Evolutionary conservation across 208 protist species (phyloP).

Genomic region (Trypanosoma conorhini): DNA sequence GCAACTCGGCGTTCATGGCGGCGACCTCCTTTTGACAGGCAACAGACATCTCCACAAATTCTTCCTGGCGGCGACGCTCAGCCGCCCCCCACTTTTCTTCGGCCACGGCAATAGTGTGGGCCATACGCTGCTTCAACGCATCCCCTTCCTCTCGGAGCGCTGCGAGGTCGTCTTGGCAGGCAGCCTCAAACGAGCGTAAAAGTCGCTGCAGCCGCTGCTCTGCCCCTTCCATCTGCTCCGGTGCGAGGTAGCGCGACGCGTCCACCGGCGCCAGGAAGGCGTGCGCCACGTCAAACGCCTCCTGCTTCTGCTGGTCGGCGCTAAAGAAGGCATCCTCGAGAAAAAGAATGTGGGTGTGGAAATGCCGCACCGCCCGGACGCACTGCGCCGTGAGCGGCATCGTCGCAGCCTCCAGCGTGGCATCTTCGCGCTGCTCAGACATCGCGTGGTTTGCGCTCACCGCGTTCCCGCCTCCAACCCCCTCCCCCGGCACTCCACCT

Average conservation of each 20-base stretch:
- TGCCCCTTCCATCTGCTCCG: not conserved
- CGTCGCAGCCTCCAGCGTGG: slow-evolving; percentile 5
- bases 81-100: slow-evolving; percentile 7
- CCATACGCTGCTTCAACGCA: slow-evolving; percentile 12
- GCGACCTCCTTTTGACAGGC: slow-evolving; percentile 21
- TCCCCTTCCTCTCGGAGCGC: slow-evolving; percentile 18
- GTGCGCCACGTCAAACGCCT: slow-evolving; percentile 6
- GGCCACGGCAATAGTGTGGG: not conserved
- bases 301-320: slow-evolving; percentile 12
- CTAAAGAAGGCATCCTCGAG: slow-evolving; percentile 24
- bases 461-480: no score
- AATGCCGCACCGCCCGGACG: not conserved
- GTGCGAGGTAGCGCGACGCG: not conserved
- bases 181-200: not conserved
- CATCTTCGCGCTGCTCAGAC: slow-evolving; percentile 6
- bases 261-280: slow-evolving; percentile 2
- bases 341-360: slow-evolving; percentile 24
- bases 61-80: slow-evolving; percentile 16
- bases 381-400: slow-evolving; percentile 16
- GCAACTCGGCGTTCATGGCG: slow-evolving; percentile 20
- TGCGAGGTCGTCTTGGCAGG: slow-evolving; percentile 19
- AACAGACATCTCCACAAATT: slow-evolving; percentile 23
- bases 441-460: no score
- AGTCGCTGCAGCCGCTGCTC: slow-evolving; percentile 12
- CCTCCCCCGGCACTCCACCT: no score